These are phyloP conservation scores for Phyllostachys edulis DNA, from an alignment of 176 grass and related monocot genomes.

Conservation along the genomic window DNA sequence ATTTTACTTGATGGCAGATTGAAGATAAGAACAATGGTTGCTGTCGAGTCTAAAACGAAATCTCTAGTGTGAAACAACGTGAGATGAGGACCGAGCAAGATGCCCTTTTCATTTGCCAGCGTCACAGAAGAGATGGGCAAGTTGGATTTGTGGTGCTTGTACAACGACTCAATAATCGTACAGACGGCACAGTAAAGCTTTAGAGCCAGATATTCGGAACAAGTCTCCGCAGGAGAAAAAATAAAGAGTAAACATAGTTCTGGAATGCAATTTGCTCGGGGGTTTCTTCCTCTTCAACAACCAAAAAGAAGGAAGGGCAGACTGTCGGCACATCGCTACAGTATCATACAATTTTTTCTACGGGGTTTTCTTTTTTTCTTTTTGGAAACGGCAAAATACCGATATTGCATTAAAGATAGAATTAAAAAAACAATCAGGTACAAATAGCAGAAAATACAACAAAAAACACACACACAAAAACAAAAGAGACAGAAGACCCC, in stretches of 20 bases:
- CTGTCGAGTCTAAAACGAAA: neutral
- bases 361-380: no score
- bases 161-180: neutral
- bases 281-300: neutral
- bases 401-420: no score
- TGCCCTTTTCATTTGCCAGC: neutral
- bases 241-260: neutral
- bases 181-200: no score
- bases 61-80: neutral
- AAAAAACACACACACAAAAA: no score
- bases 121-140: neutral
- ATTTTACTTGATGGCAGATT: neutral
- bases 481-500: no score
- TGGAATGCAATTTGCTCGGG: neutral
- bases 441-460: no score
- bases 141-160: neutral
- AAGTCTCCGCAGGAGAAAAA: neutral
- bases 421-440: no score
- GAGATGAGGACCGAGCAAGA: neutral
- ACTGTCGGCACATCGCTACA: no score
- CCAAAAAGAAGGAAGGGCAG: neutral
- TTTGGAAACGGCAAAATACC: no score
- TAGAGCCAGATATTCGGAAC: neutral
- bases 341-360: no score
- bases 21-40: neutral